Base-by-base conservation (phyloP, 2,329 filamentous ascomycete species). In the Mollisiaceae sp. region DNA sequence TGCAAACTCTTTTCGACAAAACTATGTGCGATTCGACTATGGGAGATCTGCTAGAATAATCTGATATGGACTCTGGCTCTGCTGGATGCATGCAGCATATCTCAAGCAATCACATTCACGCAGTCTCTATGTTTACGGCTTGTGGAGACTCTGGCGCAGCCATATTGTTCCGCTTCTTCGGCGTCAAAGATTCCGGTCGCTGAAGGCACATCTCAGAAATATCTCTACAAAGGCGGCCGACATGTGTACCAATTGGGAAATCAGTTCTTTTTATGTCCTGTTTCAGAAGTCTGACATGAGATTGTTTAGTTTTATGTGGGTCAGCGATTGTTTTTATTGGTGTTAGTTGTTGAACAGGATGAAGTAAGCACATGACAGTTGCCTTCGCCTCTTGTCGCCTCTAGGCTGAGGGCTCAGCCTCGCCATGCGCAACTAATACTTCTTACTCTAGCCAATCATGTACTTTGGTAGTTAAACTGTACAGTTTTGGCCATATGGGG, bases 261-360 rank as follows among this genome's bases (percentile, higher is more conserved):
- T 2, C 2, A 18, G 8, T 4, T 41, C 38, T 41, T 32, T 32
- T 32, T 32, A 32, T 32, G 8, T 41, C 38, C 15, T 18, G 38
- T 41, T 20, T 45, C 43, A 45, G 43, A 45, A 45, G 43, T 45
- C 43, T 45, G 43, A 45, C 43, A 45, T 45, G 8, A 45, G 8
- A 32, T 32, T 18, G n/a, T 18, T 20, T 20, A 18, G 4, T 45
- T n/a, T n/a, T 20, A 3, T 8, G 12, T 18, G n/a, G 20, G 38
- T 41, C 38, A 9, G n/a, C 38, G 15, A 18, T n/a, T 45, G 43
- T 20, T 45, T n/a, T 20, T 8, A 45, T 45, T 45, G 43, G 43
- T 45, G 18, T 5, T 45, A 5, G 18, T 2, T n/a, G 14, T 18
- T 45, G 27, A 45, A 18, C 15, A 45, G 4, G 43, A 20, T 45